These are phyloP conservation scores for Chenopodium suecicum DNA, from an alignment of 148 eudicot genomes.

Conservation along the genomic window DNA sequence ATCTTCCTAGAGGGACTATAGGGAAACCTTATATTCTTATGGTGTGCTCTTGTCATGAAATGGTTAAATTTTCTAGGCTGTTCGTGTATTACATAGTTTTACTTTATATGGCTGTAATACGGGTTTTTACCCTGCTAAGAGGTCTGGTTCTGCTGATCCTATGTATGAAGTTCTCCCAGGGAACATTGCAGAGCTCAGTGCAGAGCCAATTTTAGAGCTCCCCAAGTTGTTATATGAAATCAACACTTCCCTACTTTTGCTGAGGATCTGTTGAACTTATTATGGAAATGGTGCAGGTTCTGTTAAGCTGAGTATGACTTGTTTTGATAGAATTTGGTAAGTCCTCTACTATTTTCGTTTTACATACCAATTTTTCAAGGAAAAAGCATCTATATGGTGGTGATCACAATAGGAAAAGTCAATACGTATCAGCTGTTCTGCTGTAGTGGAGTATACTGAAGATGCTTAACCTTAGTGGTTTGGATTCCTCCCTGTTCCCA, in stretches of 20 bases:
- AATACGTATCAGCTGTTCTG: neutral
- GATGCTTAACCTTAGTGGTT: neutral
- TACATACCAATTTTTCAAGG: neutral
- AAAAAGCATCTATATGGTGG: neutral
- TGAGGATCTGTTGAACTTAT: neutral
- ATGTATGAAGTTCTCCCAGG: constrained; percentile 4
- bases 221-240: neutral
- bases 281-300: neutral
- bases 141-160: neutral
- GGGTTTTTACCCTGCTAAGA: neutral
- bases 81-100: neutral
- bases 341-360: neutral
- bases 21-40: neutral
- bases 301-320: constrained; percentile 6
- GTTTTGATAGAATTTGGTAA: constrained; percentile 5
- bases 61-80: neutral
- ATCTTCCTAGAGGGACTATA: neutral
- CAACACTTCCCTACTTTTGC: neutral
- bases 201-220: neutral
- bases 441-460: neutral
- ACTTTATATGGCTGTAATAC: constrained; percentile 4
- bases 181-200: neutral
- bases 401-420: neutral
- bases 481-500: neutral
- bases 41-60: neutral